Base-by-base conservation (phyloP, 192 early-diverging fungal species). In the Rhizophagus sp. region DNA sequence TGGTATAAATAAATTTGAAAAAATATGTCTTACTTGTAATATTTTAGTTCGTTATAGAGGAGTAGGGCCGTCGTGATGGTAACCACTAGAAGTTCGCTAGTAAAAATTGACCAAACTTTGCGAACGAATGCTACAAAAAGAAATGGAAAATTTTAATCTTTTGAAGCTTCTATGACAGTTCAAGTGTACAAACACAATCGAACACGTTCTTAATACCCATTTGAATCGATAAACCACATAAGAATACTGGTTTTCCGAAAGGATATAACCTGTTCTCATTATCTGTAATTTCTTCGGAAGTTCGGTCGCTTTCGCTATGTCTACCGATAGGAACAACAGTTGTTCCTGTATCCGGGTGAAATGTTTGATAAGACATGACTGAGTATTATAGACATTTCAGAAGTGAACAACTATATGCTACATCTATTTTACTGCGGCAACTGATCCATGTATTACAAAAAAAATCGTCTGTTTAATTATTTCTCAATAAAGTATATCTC, bases 241-340 rank as follows among this genome's bases (percentile, higher is more conserved):
- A 78, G 6, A n/a, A 13, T n/a, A 78, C 65, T 34, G 77, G 66
- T 47, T 24, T 47, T n/a, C 77, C 77, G 24, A 78, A 78, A n/a
- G 77, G 77, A 68, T 68, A 78, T 66, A 57, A 57, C 17, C 52
- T 57, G 52, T 6, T n/a, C 52, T 57, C 52, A 22, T 57, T 22
- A 22, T 57, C 52, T 22, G 52, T 19, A 57, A 0, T 52, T 52
- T 22, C 52, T 0, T 4, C 1, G 6, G 17, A 4, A 57, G 19
- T 57, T 57, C 6, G 52, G 17, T 22, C 52, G 17, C 4, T n/a
- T 57, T 47, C 44, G 44, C 11, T 47, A 47, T 47, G 44, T 47
- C 44, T 47, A 12, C 44, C 11, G 44, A 47, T 47, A 47, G 44
- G 11, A 47, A 47, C 44, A 47, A 47, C 44, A 12, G 44, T 47